Evolutionary conservation across 148 eudicot species (phyloP).

Genomic region (Mesembryanthemum crystallinum): DNA sequence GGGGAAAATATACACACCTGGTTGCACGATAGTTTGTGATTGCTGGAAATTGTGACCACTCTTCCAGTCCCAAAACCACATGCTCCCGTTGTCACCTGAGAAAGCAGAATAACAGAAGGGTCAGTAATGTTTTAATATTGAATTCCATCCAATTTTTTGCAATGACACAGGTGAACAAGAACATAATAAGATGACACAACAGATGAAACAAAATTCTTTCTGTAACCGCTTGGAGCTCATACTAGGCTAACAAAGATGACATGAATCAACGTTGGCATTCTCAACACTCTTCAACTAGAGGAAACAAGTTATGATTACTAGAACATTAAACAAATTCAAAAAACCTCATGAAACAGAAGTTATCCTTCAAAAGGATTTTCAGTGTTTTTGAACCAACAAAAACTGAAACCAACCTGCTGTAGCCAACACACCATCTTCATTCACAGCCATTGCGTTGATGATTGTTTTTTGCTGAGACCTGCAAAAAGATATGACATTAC

Average conservation of each 20-base stretch:
- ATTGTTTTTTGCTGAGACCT: conserved; percentile 97
- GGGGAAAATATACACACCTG: conserved; percentile 46
- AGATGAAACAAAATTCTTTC: not conserved
- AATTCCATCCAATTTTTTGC: not conserved
- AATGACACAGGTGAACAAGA: not conserved
- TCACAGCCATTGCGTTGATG: conserved; percentile 87
- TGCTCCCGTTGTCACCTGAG: conserved; percentile 91
- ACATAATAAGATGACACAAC: not conserved
- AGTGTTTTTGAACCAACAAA: not conserved
- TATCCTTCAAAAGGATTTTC: no score
- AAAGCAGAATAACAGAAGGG: not conserved
- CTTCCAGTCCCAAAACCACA: conserved; percentile 99
- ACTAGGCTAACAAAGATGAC: not conserved
- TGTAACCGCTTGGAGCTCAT: not conserved
- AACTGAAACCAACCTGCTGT: conserved; percentile 60
- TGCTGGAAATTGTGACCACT: conserved; percentile 99
- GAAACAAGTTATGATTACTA: no score
- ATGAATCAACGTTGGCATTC: no score
- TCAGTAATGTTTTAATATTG: not conserved
- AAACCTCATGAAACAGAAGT: not conserved
- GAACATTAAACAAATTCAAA: not conserved
- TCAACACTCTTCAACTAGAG: no score
- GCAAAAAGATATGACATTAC: conserved; percentile 17
- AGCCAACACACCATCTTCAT: conserved; percentile 90
- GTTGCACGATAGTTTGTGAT: conserved; percentile 88